Evolutionary conservation across 2,329 filamentous ascomycete genomes (phyloP), one percentile per base, ranked within the genome.

Genomic region (Botryotinia narcissicola): DNA sequence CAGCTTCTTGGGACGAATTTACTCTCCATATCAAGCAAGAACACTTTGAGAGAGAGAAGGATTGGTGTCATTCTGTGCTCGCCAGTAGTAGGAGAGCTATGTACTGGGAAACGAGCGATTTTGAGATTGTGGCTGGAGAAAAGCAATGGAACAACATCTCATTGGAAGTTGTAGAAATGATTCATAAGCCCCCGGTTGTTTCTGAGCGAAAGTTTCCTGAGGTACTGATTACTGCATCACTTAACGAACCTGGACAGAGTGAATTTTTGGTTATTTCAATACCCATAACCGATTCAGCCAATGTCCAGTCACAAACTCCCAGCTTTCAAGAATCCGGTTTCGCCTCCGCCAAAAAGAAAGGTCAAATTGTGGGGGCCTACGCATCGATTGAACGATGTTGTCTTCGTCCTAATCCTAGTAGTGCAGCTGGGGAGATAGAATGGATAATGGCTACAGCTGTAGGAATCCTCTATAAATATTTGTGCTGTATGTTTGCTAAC

Each of bases 401-500:
- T 68, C 62, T 80, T 57, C 57, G 80, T 35, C 77, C 78, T 9
- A 77, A 7, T 6, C 16, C n/a, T 59, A 35, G 10, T 12, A 6
- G n/a, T 35, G 35, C 29, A 35, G 16, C 29, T 37, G 82, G 83
- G 0, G 80, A 83, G 29, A 85, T 93, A 64, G 90, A 92, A 81
- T 96, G 93, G 93, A 84, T 91, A 73, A 95, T 95, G 91, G 91
- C 89, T 14, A 95, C 92, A 16, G 87, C 90, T 18, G 92, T 90
- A 68, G 4, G 48, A 68, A 37, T 32, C 18, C 35, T 57, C 48
- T 29, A n/a, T 35, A 42, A 25, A 57, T 22, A 32, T 18, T 5
- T 42, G 66, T 32, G n/a, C 25, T 57, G 25, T 44, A 57, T 18
- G 25, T 42, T 42, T 57, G 35, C 66, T 68, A 57, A 68, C 35